Percentiles rank a stretch among this genome's conserved stretches.
phyloP scores from a whole-genome alignment of 352 stramenopile species.

The Phytopythium ostracodes region DNA sequence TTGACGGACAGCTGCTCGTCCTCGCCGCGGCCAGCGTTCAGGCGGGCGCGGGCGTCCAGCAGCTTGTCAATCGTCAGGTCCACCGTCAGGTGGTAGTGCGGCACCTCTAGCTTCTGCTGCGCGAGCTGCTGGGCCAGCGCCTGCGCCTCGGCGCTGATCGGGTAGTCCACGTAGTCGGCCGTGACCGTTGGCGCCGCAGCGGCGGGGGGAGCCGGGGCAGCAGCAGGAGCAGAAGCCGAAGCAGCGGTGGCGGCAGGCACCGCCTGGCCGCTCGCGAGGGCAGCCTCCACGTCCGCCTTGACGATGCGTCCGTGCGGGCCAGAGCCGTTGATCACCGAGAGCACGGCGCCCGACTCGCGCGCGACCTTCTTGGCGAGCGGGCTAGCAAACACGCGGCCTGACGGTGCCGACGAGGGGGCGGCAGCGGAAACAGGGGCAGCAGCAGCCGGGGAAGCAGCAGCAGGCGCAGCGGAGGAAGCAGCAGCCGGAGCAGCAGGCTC shows the following conservation, averaged over 20 bases:
- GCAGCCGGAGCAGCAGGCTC: conserved; percentile 17
- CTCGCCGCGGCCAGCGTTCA: conserved; percentile 92
- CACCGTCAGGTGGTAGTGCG: conserved; percentile 97
- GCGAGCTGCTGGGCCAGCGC: conserved; percentile 85
- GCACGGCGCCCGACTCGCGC: conserved; percentile 68
- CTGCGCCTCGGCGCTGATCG: conserved; percentile 77
- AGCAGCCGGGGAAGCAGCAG: conserved; percentile 14
- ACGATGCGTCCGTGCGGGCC: conserved; percentile 91
- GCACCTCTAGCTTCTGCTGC: conserved; percentile 93
- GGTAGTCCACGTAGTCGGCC: conserved; percentile 91
- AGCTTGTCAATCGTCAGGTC: conserved; percentile 92
- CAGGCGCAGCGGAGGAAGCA: conserved; percentile 14
- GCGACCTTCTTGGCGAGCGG: conserved; percentile 92
- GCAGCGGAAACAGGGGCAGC: conserved; percentile 10
- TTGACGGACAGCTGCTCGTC: conserved; percentile 95
- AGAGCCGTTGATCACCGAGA: conserved; percentile 70
- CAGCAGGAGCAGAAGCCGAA: conserved; percentile 15
- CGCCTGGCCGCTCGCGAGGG: conserved; percentile 63
- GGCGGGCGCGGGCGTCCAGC: conserved; percentile 84
- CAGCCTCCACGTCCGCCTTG: conserved; percentile 93
- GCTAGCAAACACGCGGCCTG: conserved; percentile 89
- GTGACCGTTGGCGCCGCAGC: conserved; percentile 37
- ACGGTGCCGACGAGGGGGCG: conserved; percentile 17
- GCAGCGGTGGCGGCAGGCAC: conserved; percentile 18
- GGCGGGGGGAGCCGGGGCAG: conserved; percentile 19